Evolutionary conservation across 176 grass and related monocot species (phyloP).

Genomic region (Zoysia pacifica): DNA sequence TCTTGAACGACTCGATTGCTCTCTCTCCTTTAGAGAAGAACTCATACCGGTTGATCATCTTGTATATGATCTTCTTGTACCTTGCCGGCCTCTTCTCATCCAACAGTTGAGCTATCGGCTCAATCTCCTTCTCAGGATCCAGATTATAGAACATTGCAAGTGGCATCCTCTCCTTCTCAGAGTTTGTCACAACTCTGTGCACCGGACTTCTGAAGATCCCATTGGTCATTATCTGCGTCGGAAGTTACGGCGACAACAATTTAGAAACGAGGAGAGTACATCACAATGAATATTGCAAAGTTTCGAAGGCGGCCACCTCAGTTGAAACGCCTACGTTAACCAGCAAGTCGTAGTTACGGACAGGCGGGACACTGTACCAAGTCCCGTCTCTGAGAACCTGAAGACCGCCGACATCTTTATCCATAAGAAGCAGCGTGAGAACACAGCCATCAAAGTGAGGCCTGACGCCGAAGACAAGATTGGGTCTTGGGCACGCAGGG

Average conservation of each 20-base stretch:
- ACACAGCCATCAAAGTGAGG: constrained; percentile 51
- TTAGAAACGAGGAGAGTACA: too few species aligned
- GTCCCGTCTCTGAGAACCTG: constrained; percentile 46
- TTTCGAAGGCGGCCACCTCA: constrained; percentile 33
- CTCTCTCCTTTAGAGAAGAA: neutral
- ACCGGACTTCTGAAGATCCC: constrained; percentile 37
- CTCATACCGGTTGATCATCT: neutral
- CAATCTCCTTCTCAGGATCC: constrained; percentile 34
- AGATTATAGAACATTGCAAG: constrained; percentile 47
- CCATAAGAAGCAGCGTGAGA: constrained; percentile 53
- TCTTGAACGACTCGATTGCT: neutral
- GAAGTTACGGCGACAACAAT: neutral
- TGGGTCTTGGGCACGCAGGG: constrained; percentile 48
- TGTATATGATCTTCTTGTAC: constrained; percentile 42
- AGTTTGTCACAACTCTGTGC: constrained; percentile 51
- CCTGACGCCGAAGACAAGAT: constrained; percentile 56
- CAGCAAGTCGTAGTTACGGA: constrained; percentile 29
- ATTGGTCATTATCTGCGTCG: constrained; percentile 65
- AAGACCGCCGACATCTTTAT: constrained; percentile 56
- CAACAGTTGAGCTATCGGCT: constrained; percentile 37
- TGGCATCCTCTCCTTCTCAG: constrained; percentile 42
- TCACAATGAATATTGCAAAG: neutral
- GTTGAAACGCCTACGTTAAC: constrained; percentile 42
- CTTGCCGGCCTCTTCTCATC: constrained; percentile 11
- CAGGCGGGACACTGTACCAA: constrained; percentile 42